phyloP scores from a whole-genome alignment of 1,284 basidiomycete species.

The Trametes pubescens region DNA sequence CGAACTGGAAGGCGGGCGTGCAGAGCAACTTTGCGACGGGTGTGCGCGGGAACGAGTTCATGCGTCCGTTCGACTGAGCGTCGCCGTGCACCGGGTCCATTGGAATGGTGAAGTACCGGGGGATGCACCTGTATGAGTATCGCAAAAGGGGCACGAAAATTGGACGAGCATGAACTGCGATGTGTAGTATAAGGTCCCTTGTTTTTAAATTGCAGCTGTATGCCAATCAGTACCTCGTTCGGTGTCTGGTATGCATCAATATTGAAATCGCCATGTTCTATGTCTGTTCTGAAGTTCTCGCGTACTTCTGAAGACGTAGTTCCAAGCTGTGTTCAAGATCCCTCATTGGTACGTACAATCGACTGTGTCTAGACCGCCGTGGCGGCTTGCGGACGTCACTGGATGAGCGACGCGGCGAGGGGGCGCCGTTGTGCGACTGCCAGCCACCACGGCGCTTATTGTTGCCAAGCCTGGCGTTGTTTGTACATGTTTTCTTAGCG shows the following conservation, averaged over 20 bases:
- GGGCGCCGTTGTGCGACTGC: constrained; percentile 9
- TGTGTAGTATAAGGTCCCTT: too few relatives aligned
- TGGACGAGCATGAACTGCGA: too few relatives aligned
- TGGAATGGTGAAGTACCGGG: too few relatives aligned
- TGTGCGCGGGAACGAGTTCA: constrained; percentile 54
- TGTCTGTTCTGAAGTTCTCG: too few relatives aligned
- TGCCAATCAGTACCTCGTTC: too few relatives aligned
- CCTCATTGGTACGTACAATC: too few relatives aligned
- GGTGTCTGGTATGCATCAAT: too few relatives aligned
- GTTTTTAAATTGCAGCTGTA: too few relatives aligned
- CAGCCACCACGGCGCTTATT: constrained; percentile 8
- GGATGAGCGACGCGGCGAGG: constrained; percentile 3
- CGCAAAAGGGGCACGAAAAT: too few relatives aligned
- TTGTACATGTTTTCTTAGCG: constrained; percentile 39
- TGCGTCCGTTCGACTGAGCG: constrained; percentile 49
- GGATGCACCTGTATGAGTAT: neutral
- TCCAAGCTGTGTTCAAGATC: too few relatives aligned
- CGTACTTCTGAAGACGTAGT: too few relatives aligned
- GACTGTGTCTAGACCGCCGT: neutral
- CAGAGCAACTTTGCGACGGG: constrained; percentile 59
- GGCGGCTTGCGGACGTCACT: neutral
- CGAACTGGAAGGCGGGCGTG: constrained; percentile 54
- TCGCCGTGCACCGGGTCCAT: neutral
- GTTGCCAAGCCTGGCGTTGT: constrained; percentile 23
- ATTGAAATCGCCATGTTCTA: too few relatives aligned